Base-by-base conservation (phyloP, 2,329 filamentous ascomycete species). In the Neocucurbitaria cava region DNA sequence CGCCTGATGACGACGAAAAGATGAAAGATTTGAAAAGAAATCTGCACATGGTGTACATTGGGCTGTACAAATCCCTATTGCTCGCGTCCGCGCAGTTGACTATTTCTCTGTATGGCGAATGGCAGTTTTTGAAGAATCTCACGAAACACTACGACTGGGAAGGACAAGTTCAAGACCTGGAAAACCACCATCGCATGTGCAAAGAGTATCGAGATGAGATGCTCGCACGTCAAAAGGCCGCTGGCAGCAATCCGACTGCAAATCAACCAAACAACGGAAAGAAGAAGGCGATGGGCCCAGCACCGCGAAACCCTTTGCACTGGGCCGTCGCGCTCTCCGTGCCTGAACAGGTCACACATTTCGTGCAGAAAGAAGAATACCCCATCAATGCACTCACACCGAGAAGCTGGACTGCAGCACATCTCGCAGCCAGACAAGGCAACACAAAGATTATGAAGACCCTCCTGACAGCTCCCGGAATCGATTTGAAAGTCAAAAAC, bases 331-430 rank as follows among this genome's bases (percentile, higher is more conserved):
- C 60, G 0, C 46, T 63, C 4, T 47, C 54, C 6, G 52, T 57
- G 5, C 45, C 52, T 1, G 41, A 58, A 13, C 56, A 62, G 47
- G 60, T 62, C 17, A 39, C 39, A 6, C 46, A 46, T 7, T 49
- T 57, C 13, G 46, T 65, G 7, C 55, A 59, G 23, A 56, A 50
- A n/a, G 56, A 59, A 1, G 56, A 62, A 31, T 65, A 61, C 21
- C 62, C 61, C 0, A 58, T 65, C 41, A 65, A 65, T 41, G 60
- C 62, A 6, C 60, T 65, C 3, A 60, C 58, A 18, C 55, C 51
- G 9, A 49, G 47, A 18, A 50, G 48, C 11, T 65, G 60, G 60
- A 65, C 62, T 11, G 62, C 60, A 26, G 50, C 50, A 28, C 60
- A 65, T 42, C 31, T 65, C 5, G 62, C 60, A 17, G 58, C 58